Base-by-base conservation (phyloP, 2,329 filamentous ascomycete genomes). In the Rhexocercosporidium sp. region DNA sequence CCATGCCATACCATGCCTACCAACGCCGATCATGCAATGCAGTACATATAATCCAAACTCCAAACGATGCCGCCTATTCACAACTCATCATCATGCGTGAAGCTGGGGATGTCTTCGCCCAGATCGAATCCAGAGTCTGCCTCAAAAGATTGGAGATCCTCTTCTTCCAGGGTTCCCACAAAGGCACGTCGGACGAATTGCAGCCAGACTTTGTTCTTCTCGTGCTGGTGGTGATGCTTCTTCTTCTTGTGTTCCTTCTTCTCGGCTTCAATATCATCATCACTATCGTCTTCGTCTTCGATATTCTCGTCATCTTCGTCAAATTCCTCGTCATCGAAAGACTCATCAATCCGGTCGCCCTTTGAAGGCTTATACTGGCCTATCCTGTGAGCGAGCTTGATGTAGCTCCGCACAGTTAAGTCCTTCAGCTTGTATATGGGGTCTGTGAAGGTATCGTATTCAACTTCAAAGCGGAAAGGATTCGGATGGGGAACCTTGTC, bases 361-460 rank as follows among this genome's bases (percentile, higher is more conserved):
- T 77, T 77, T 53, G 74, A 69, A 0, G 79, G 76, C 65, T 77
- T 79, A 59, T 80, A 81, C 62, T 86, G 81, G 1, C 91, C 92
- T 75, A 98, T 96, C 64, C 90, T 85, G 70, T 90, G 87, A 12
- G 96, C 96, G 57, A 98, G 84, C 68, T 92, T 86, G 53, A 98
- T 82, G 77, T 92, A 92, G 77, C 89, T 96, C 69, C 87, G 85
- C 62, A 97, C 92, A 0, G 95, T 98, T 78, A 99, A 81, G 79
- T 98, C 95, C 51, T 87, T 83, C 73, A 97, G 79, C 68, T 87
- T 86, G 77, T 94, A 97, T 0, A 90, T 79, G 66, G 88, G 80
- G 77, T 98, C 94, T 25, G 89, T 86, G 64, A 88, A 90, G 0
- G 94, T 98, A 77, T 90, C 89, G 78, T 99, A 99, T 78, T 97